Conservation (phyloP, 805 yeast species). For the Isabelozyma rhagii region DNA sequence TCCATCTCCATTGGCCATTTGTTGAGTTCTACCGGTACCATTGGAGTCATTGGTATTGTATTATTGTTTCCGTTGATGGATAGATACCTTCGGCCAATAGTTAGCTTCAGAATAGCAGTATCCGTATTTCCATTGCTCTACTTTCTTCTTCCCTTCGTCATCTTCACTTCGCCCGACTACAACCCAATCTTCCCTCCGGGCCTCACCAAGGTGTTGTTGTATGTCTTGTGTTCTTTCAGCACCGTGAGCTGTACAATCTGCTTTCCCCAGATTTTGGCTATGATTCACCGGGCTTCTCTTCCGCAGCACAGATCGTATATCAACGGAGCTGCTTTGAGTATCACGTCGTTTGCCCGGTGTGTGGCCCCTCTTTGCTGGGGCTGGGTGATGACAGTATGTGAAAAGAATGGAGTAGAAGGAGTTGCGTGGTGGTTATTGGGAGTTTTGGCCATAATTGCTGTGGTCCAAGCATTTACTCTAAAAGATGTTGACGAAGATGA, state of each 20-base stretch:
- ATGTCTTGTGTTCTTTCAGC: constrained; percentile 9
- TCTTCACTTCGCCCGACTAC: constrained; percentile 39
- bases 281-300: constrained; percentile 54
- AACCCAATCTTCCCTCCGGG: constrained; percentile 22
- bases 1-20: constrained; percentile 48
- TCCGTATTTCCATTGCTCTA: constrained; percentile 45
- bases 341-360: constrained; percentile 53
- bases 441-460: constrained; percentile 11
- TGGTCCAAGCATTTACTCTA: background rate
- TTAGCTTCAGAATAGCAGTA: constrained; percentile 40
- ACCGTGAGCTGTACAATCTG: background rate
- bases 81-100: constrained; percentile 42
- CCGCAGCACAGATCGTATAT: constrained; percentile 55
- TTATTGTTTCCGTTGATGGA: constrained; percentile 53
- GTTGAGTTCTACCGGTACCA: constrained; percentile 51
- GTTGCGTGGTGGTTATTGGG: constrained; percentile 31
- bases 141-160: constrained; percentile 43
- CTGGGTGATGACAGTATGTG: constrained; percentile 27
- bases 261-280: constrained; percentile 50
- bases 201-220: constrained; percentile 19
- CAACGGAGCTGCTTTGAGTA: constrained; percentile 55
- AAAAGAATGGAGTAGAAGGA: constrained; percentile 19
- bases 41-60: constrained; percentile 49
- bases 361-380: constrained; percentile 61
- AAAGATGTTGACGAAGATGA: background rate